Conservation (phyloP, 2,329 filamentous ascomycete species). For the Didymella lethalis region DNA sequence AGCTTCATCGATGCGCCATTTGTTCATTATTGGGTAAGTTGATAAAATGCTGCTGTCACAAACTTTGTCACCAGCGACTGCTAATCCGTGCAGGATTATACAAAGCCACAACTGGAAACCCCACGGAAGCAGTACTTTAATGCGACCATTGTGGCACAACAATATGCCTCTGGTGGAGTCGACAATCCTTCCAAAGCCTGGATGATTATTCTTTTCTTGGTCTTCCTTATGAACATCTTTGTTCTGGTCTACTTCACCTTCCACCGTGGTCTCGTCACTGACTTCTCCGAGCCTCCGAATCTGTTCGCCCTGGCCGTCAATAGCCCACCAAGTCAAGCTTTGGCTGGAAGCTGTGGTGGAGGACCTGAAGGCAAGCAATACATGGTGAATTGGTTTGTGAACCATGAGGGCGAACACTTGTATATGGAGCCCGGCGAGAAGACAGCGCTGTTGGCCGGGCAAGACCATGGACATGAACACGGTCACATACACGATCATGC, state of each 20-base stretch:
- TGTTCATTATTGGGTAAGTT: constrained; percentile 56
- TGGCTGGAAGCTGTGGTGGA: constrained; percentile 65
- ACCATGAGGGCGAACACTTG: constrained; percentile 61
- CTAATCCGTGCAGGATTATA: too few species aligned
- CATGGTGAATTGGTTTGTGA: constrained; percentile 55
- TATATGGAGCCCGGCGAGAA: constrained; percentile 59
- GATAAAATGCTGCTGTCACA: not conserved
- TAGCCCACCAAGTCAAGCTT: constrained; percentile 59
- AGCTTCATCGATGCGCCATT: constrained; percentile 68
- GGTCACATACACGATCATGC: constrained; percentile 3
- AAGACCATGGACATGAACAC: constrained; percentile 21
- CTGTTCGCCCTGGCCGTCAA: constrained; percentile 77
- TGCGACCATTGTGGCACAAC: constrained; percentile 68
- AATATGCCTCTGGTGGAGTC: constrained; percentile 74
- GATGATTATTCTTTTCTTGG: constrained; percentile 69
- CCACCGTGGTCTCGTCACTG: constrained; percentile 71
- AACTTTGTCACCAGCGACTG: too few species aligned
- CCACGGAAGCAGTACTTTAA: constrained; percentile 63
- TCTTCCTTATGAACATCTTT: constrained; percentile 72
- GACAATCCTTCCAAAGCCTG: constrained; percentile 70
- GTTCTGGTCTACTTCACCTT: constrained; percentile 70
- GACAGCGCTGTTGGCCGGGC: constrained; percentile 20
- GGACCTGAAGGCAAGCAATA: constrained; percentile 63
- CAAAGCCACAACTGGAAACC: too few species aligned
- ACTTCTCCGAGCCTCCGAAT: constrained; percentile 81